Evolutionary conservation across 2,329 filamentous ascomycete species (phyloP).

Genomic region (Thelonectria olida): DNA sequence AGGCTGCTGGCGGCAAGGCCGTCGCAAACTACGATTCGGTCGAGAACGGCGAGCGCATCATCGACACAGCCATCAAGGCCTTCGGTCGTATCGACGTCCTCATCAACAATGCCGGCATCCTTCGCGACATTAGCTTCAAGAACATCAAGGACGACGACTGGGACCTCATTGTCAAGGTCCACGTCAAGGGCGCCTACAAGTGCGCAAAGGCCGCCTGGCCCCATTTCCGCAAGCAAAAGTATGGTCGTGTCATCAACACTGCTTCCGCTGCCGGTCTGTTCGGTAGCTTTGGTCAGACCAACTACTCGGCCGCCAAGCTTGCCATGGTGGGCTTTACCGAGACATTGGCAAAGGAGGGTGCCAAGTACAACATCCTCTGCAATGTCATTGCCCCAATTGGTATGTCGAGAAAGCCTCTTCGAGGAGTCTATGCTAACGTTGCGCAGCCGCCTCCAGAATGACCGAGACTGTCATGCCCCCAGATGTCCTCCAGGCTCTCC

Average conservation of each 20-base stretch:
- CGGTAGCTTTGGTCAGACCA: conserved; percentile 93
- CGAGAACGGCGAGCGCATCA: conserved; percentile 92
- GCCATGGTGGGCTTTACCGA: conserved; percentile 97
- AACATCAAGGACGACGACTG: conserved; percentile 98
- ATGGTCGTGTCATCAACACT: conserved; percentile 95
- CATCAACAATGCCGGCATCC: conserved; percentile 97
- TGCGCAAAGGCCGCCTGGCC: conserved; percentile 95
- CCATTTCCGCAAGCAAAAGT: conserved; percentile 98
- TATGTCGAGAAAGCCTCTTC: conserved; percentile 37
- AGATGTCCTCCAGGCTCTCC: conserved; percentile 85
- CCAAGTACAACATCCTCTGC: conserved; percentile 96
- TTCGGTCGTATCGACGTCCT: conserved; percentile 93
- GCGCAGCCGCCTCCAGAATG: conserved; percentile 86
- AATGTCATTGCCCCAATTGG: conserved; percentile 93
- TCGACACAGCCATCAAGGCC: conserved; percentile 83
- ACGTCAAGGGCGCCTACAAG: conserved; percentile 95
- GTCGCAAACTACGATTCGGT: conserved; percentile 98
- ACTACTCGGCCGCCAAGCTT: conserved; percentile 97
- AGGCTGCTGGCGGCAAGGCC: conserved; percentile 89
- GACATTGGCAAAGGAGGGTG: conserved; percentile 95
- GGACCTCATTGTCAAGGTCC: conserved; percentile 93
- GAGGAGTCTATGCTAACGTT: conserved; percentile 24
- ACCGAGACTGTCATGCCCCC: conserved; percentile 95
- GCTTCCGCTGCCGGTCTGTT: conserved; percentile 95
- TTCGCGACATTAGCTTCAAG: conserved; percentile 96